These are phyloP conservation scores for Albophoma yamanashiensis DNA, from an alignment of 2,329 filamentous ascomycete species.

Conservation along the genomic window DNA sequence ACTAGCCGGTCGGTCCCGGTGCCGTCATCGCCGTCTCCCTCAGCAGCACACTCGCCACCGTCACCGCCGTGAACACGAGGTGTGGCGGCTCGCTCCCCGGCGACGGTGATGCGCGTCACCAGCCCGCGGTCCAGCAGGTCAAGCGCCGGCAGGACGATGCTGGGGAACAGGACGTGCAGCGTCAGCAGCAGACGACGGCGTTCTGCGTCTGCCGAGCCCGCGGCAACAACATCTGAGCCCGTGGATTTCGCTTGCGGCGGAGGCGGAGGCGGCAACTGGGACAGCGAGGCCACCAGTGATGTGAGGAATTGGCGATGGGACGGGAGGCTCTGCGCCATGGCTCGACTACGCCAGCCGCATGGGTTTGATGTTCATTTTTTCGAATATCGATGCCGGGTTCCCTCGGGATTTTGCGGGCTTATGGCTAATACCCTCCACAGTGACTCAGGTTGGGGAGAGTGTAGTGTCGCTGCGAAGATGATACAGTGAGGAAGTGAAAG, in stretches of 20 bases:
- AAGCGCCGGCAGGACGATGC: slow-evolving; percentile 70
- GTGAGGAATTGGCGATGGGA: slow-evolving; percentile 35
- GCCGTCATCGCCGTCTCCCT: not conserved
- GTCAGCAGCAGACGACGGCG: slow-evolving; percentile 54
- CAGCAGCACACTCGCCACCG: not conserved
- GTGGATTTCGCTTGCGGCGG: not conserved
- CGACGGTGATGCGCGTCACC: slow-evolving; percentile 41
- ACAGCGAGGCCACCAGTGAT: slow-evolving; percentile 34
- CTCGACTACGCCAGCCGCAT: not conserved
- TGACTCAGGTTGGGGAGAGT: not conserved
- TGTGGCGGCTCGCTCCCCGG: not conserved
- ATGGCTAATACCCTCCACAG: not conserved
- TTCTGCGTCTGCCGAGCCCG: not conserved
- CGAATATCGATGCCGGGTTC: not conserved
- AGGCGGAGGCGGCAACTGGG: slow-evolving; percentile 9
- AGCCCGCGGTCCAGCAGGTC: slow-evolving; percentile 76
- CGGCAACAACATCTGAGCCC: not conserved
- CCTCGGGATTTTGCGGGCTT: not conserved
- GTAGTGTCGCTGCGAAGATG: not conserved
- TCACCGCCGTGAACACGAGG: not conserved
- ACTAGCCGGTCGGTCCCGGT: not conserved
- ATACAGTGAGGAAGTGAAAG: not conserved
- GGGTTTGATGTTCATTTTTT: not conserved
- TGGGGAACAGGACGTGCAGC: slow-evolving; percentile 76
- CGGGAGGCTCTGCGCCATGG: slow-evolving; percentile 5